Evolutionary conservation across 2,329 filamentous ascomycete species (phyloP).

Genomic region (Fusarium pilosicola): DNA sequence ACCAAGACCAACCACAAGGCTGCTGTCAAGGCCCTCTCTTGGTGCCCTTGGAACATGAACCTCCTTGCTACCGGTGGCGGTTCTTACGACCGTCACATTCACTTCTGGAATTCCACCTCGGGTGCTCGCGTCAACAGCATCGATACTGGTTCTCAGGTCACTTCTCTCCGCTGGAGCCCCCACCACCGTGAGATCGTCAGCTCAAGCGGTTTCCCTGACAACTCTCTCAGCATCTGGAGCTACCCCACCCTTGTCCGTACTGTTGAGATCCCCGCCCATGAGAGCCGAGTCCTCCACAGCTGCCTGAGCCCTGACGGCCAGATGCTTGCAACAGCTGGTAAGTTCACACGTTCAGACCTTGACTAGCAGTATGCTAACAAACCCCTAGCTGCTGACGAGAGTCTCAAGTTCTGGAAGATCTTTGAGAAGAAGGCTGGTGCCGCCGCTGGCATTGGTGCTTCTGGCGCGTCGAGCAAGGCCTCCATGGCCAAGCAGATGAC

Average conservation of each 20-base stretch:
- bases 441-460: constrained; percentile 70
- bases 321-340: constrained; percentile 92
- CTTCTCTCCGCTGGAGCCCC: constrained; percentile 94
- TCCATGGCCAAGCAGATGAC: constrained; percentile 96
- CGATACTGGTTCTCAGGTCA: constrained; percentile 97
- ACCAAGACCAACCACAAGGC: constrained; percentile 99
- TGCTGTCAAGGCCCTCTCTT: constrained; percentile 96
- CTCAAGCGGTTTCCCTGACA: constrained; percentile 98
- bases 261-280: constrained; percentile 96
- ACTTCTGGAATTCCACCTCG: constrained; percentile 99
- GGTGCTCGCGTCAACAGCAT: constrained; percentile 99
- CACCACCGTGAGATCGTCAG: constrained; percentile 98
- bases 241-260: constrained; percentile 98
- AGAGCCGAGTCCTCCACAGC: constrained; percentile 96
- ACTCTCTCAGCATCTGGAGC: constrained; percentile 98
- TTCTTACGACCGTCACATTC: constrained; percentile 96
- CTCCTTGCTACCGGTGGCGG: constrained; percentile 95
- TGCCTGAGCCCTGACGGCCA: constrained; percentile 97
- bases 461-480: constrained; percentile 79
- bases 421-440: constrained; percentile 97
- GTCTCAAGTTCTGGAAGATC: constrained; percentile 99
- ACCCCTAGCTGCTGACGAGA: constrained; percentile 83
- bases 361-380: constrained; percentile 14
- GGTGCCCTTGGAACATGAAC: constrained; percentile 99
- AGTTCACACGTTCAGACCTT: constrained; percentile 44